These are phyloP conservation scores for Xylariaceae sp. DNA, from an alignment of 2,329 filamentous ascomycete genomes.

Conservation along the genomic window DNA sequence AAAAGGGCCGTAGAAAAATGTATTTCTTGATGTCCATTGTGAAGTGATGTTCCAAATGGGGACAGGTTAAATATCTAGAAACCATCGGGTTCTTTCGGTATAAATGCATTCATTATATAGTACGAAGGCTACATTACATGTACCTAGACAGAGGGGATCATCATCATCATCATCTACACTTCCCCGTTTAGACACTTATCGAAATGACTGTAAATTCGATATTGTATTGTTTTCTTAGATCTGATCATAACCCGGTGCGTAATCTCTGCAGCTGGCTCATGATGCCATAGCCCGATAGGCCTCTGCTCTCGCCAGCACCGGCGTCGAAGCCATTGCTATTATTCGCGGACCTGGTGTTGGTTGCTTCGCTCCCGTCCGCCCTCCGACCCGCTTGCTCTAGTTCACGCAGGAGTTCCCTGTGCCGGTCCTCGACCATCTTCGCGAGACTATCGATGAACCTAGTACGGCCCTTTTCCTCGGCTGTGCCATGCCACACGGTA, in stretches of 20 bases:
- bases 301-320: constrained; percentile 36
- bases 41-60: too few species aligned
- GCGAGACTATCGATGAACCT: constrained; percentile 78
- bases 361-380: constrained; percentile 29
- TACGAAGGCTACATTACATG: too few species aligned
- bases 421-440: constrained; percentile 74
- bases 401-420: constrained; percentile 48
- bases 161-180: not conserved
- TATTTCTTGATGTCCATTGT: too few species aligned
- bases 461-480: constrained; percentile 79
- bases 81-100: too few species aligned
- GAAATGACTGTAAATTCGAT: not conserved
- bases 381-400: constrained; percentile 38
- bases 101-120: too few species aligned
- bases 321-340: constrained; percentile 26
- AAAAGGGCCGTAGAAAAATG: too few species aligned
- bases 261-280: constrained; percentile 60
- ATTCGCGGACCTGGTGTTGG: constrained; percentile 32
- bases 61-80: too few species aligned
- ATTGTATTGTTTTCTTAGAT: not conserved
- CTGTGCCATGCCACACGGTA: constrained; percentile 89
- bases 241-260: constrained; percentile 44
- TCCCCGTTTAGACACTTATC: too few species aligned
- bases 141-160: not conserved
- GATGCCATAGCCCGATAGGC: constrained; percentile 50